A percentile compares a stretch with the other conserved stretches of the same genome.
Evolutionary conservation across 768 basidiomycete species (phyloP).

Genomic region (Trametes gibbosa): DNA sequence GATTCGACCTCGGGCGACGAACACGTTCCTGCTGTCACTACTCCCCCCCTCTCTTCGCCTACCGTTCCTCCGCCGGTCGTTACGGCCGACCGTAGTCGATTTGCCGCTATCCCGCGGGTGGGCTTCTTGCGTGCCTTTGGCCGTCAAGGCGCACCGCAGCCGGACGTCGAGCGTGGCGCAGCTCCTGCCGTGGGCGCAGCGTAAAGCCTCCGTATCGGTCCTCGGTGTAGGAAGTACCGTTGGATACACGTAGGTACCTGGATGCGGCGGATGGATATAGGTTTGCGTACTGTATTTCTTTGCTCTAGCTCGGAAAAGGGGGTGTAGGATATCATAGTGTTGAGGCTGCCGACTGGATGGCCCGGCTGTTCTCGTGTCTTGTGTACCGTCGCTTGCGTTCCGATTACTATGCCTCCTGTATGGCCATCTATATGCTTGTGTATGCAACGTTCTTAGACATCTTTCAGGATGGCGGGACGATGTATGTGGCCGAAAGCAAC

Average conservation of each 20-base stretch:
- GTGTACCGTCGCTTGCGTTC: not conserved
- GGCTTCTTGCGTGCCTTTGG: conserved; percentile 25
- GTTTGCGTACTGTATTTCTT: not conserved
- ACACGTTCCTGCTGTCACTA: conserved; percentile 10
- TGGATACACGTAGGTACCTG: not conserved
- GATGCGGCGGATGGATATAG: too few species aligned
- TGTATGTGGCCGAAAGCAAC: not conserved
- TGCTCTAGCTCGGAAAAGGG: not conserved
- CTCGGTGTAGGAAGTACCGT: not conserved
- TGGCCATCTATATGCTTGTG: not conserved
- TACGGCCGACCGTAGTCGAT: conserved; percentile 20
- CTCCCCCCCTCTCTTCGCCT: conserved; percentile 1
- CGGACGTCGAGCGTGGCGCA: conserved; percentile 28
- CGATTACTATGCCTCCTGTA: not conserved
- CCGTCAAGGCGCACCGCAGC: conserved; percentile 19
- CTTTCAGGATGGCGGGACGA: too few species aligned
- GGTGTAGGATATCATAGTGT: not conserved
- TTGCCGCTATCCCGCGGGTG: conserved; percentile 16
- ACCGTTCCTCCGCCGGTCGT: conserved; percentile 10
- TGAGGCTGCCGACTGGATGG: not conserved
- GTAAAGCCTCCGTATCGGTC: not conserved
- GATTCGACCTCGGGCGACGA: conserved; percentile 23
- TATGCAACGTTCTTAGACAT: not conserved
- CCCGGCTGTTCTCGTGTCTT: not conserved
- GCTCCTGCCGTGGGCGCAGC: conserved; percentile 17